These are phyloP conservation scores for Mycena olivaceomarginata DNA, from an alignment of 768 basidiomycete species.

Conservation along the genomic window DNA sequence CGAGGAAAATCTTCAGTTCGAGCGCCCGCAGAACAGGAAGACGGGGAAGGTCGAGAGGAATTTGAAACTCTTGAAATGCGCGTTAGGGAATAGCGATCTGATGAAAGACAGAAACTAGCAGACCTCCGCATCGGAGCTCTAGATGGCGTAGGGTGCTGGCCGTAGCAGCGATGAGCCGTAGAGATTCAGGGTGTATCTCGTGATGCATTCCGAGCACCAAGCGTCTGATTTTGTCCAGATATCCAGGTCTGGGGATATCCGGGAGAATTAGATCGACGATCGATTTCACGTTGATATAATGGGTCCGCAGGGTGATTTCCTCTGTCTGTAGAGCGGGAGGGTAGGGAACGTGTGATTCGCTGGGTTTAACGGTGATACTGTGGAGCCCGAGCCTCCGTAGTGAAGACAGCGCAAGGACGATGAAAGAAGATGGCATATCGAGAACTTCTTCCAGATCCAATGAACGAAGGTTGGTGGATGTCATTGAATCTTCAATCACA, in stretches of 20 bases:
- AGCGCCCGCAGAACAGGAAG: background rate
- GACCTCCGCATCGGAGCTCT: conserved; percentile 10
- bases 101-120: background rate
- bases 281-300: background rate
- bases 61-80: background rate
- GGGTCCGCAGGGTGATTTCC: background rate
- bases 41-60: background rate
- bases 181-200: background rate
- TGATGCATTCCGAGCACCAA: background rate
- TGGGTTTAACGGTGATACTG: background rate
- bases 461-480: background rate
- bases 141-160: background rate
- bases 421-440: background rate
- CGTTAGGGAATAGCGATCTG: background rate
- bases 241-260: background rate
- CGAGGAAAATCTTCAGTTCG: background rate
- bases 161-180: background rate
- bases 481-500: too few species aligned
- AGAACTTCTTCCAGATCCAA: background rate
- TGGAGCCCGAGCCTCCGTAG: background rate
- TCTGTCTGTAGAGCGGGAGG: too few species aligned
- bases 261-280: background rate
- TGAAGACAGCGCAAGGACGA: background rate
- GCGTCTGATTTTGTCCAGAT: background rate
- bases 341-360: background rate